A percentile compares a stretch with the other conserved stretches of the same genome.
phyloP scores from a whole-genome alignment of 192 early-diverging fungal species.

The Rhizoclosmatium globosum region DNA sequence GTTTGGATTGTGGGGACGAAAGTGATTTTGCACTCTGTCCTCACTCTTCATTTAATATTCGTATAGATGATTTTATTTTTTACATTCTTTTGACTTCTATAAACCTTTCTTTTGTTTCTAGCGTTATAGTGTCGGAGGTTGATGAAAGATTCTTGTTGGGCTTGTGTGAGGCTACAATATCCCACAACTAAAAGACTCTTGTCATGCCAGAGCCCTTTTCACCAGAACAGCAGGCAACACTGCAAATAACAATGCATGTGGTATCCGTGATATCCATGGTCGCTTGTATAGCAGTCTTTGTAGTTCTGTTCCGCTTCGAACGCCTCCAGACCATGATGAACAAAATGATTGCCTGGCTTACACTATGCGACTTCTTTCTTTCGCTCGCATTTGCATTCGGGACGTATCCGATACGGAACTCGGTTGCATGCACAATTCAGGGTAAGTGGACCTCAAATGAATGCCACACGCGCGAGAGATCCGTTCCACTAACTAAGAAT shows the following conservation, averaged over 20 bases:
- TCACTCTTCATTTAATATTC: no score
- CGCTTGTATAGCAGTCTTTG: constrained; percentile 8
- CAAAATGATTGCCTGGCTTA: background rate
- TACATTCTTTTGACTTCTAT: no score
- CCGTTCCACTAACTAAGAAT: background rate
- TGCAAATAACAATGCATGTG: constrained; percentile 6
- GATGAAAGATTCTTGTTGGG: background rate
- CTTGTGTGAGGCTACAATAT: background rate
- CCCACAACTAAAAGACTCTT: background rate
- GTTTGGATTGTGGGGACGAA: no score
- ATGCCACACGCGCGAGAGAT: background rate
- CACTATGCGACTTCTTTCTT: constrained; percentile 2
- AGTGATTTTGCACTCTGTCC: no score
- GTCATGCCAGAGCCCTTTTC: background rate
- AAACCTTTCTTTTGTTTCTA: background rate
- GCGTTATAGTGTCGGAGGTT: background rate
- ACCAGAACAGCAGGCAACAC: background rate
- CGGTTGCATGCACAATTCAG: background rate
- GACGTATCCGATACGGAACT: background rate
- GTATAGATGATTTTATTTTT: no score
- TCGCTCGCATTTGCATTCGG: background rate
- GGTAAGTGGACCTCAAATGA: background rate
- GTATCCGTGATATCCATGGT: background rate
- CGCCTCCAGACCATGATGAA: constrained; percentile 18
- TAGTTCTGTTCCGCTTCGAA: background rate